Evolutionary conservation across 768 basidiomycete genomes (phyloP), one percentile per base, ranked within the genome.

Genomic region (Mycena chlorophos): DNA sequence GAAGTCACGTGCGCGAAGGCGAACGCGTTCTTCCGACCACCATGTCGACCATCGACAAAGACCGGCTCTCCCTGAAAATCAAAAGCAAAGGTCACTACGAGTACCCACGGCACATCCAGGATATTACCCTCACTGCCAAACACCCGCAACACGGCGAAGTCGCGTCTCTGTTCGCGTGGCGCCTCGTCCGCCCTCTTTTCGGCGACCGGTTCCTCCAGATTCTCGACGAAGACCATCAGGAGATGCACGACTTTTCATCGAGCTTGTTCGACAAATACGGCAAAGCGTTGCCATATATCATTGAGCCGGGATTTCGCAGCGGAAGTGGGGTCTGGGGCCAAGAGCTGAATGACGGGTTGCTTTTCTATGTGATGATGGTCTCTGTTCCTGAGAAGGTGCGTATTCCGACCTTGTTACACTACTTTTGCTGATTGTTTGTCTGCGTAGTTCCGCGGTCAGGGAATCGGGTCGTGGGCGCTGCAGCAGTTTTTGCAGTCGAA

Each of bases 201-300:
- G 45, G 37, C 25, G 56, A 57, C 26, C 54, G 55, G 3, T 68
- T 69, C 27, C 43, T 66, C 16, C 56, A 57, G 26, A 20, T 65
- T 2, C 63, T 72, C 65, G 69, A 74, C 54, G 68, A 64, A 20
- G 64, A 72, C 17, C 64, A 64, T 17, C 42, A 68, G 4, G 73
- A 74, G 50, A 47, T 74, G n/a, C 54, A 60, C 27, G 52, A 68
- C n/a, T 70, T 73, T 47, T 53, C 52, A n/a, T 17, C 20, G 6
- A 20, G 3, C 34, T 20, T 42, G 14, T 42, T 42, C 22, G n/a
- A 42, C 40, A 42, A 42, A 20, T 42, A 42, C 20, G 40, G 40
- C 6, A 14, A 22, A 12, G n/a, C 22, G 13, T 20, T 14, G 40
- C 40, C 13, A 19, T 20, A 42, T 19, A 12, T 42, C 13, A 19